Evolutionary conservation across 2,329 filamentous ascomycete genomes (phyloP), one percentile per base, ranked within the genome.

Genomic region (Fusarium sp.): DNA sequence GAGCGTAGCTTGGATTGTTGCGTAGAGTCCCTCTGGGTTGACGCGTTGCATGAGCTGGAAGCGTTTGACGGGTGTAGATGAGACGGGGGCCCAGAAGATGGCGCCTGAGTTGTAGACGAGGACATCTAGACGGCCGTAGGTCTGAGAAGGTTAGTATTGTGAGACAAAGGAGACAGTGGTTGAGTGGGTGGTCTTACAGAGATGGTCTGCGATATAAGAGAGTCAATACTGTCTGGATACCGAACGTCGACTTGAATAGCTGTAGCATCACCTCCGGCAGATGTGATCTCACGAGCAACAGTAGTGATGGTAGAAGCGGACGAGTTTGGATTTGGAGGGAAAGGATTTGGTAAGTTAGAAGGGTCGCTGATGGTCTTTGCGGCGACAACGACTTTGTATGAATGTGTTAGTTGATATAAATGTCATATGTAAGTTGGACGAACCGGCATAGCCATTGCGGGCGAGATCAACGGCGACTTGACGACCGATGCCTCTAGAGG

Each of bases 71-170:
- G 91, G 90, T 0, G 92, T 95, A 46, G 89, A 86, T 51, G 89
- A 85, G 0, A 96, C 88, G 2, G 90, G 86, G 0, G 90, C 86
- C 92, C 92, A 95, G 90, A 90, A 96, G 69, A 96, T 94, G 4
- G 93, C 93, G 40, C 93, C 93, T 0, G 90, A 89, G 76, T 96
- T 96, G 82, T 96, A 96, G 48, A 96, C 78, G 4, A 96, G 79
- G 1, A 91, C 90, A 75, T 96, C 92, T 5, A 96, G 81, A 22
- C 85, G 86, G 43, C 84, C 84, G 71, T 91, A 90, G 6, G 77
- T 81, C 72, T 87, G 46, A 43, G 14, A 7, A 5, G 48, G 24
- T 56, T 32, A 43, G 61, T 51, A 26, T 45, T 53, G 37, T 5
- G 11, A 14, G 48, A 30, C 26, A 28, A 35, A 40, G 7, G 40